A percentile compares a stretch with the other conserved stretches of the same genome.
phyloP scores from a whole-genome alignment of 2,329 filamentous ascomycete genomes.

The Arthrobotrys musiformis region DNA sequence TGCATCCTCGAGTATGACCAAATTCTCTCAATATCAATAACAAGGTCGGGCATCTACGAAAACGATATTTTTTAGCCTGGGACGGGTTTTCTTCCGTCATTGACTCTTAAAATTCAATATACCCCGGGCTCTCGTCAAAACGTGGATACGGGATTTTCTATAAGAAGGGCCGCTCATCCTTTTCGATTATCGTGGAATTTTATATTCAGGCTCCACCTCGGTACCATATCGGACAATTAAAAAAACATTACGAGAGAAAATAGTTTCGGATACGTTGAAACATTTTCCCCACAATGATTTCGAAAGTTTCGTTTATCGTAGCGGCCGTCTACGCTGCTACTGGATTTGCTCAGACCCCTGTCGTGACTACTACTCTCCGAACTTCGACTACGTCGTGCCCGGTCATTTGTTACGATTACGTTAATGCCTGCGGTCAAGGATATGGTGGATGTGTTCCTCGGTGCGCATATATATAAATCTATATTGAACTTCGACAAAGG shows the following conservation, averaged over 20 bases:
- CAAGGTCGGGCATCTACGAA: constrained; percentile 3
- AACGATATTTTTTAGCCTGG: constrained; percentile 16
- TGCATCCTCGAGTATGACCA: background rate
- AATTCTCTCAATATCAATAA: constrained; percentile 20
- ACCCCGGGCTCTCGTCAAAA: background rate
- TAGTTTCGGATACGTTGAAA: background rate
- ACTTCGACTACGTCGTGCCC: constrained; percentile 5
- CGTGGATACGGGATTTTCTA: background rate
- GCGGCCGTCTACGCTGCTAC: background rate
- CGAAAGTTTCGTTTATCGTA: constrained; percentile 13
- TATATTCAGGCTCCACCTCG: constrained; percentile 23
- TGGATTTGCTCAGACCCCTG: background rate
- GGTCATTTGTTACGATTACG: constrained; percentile 21
- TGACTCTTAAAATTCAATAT: background rate
- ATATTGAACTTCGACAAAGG: background rate
- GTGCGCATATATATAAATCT: background rate
- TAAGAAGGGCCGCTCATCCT: background rate
- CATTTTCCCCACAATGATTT: constrained; percentile 18
- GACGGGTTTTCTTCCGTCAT: constrained; percentile 6
- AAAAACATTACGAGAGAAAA: background rate
- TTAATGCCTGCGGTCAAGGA: constrained; percentile 14
- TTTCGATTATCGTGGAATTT: background rate
- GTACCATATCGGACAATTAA: constrained; percentile 26
- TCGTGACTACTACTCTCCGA: background rate
- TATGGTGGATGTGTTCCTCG: constrained; percentile 36